A percentile compares a stretch with the other conserved stretches of the same genome.
These are phyloP conservation scores for Ampelomyces quisqualis DNA, from an alignment of 2,329 filamentous ascomycete species.

Conservation along the genomic window DNA sequence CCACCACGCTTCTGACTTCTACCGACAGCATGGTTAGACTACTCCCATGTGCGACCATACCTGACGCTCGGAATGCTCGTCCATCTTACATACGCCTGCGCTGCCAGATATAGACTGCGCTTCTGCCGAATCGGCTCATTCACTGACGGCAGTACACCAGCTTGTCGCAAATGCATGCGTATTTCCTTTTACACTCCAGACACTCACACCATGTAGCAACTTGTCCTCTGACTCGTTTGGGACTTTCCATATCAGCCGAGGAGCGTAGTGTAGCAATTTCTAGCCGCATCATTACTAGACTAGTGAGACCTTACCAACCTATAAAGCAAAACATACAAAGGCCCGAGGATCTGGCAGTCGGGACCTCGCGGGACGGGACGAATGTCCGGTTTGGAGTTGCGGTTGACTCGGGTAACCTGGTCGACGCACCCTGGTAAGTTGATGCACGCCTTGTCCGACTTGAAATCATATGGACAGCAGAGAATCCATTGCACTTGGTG, in stretches of 20 bases:
- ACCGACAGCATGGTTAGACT: constrained; percentile 6
- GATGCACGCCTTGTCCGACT: not conserved
- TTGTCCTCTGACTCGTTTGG: too few species aligned
- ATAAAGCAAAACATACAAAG: not conserved
- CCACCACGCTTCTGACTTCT: not conserved
- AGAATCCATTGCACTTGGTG: too few species aligned
- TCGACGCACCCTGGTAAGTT: not conserved
- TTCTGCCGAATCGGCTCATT: not conserved
- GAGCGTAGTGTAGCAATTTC: too few species aligned
- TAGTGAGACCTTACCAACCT: not conserved
- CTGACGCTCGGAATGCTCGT: not conserved
- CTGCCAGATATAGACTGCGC: constrained; percentile 1
- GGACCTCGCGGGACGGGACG: constrained; percentile 1
- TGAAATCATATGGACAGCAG: not conserved
- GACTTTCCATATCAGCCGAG: too few species aligned
- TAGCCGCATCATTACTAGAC: not conserved
- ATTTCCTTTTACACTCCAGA: not conserved
- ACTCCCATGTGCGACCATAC: not conserved
- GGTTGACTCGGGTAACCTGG: not conserved
- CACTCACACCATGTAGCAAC: too few species aligned
- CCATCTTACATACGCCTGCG: constrained; percentile 2
- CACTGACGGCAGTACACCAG: not conserved
- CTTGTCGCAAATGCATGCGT: not conserved
- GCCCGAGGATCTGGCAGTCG: constrained; percentile 1
- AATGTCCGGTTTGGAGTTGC: constrained; percentile 1